Evolutionary conservation across 164 flowering plant genomes (phyloP).

Genomic region (Paratinospora sagittata): DNA sequence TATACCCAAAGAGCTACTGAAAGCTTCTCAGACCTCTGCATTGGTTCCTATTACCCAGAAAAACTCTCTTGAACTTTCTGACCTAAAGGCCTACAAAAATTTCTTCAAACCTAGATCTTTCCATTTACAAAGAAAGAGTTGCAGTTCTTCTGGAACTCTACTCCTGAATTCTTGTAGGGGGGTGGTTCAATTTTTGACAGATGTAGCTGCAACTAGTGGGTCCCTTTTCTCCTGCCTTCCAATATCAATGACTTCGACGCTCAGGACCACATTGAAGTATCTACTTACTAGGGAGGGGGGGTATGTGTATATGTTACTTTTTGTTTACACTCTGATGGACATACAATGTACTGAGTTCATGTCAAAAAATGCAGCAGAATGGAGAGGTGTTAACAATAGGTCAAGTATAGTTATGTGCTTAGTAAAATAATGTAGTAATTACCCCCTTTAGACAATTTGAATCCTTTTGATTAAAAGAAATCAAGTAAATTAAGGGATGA

Average conservation of each 20-base stretch:
- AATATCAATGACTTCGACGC: background rate
- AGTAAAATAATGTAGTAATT: background rate
- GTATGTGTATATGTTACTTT: background rate
- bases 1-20: background rate
- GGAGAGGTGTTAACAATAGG: background rate
- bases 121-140: background rate
- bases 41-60: background rate
- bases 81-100: background rate
- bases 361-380: background rate
- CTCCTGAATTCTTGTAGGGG: background rate
- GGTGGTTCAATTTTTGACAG: background rate
- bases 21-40: background rate
- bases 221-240: background rate
- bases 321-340: background rate
- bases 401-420: background rate
- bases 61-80: slow-evolving; percentile 3
- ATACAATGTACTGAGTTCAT: background rate
- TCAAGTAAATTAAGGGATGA: too few relatives aligned
- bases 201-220: background rate
- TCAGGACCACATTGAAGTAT: background rate
- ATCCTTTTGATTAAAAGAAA: too few relatives aligned
- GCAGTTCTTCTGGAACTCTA: background rate
- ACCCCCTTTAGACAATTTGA: too few relatives aligned
- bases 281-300: background rate
- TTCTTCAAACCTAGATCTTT: background rate